These are phyloP conservation scores for Phtheirospermum japonicum DNA, from an alignment of 257 asterid species.

Conservation along the genomic window DNA sequence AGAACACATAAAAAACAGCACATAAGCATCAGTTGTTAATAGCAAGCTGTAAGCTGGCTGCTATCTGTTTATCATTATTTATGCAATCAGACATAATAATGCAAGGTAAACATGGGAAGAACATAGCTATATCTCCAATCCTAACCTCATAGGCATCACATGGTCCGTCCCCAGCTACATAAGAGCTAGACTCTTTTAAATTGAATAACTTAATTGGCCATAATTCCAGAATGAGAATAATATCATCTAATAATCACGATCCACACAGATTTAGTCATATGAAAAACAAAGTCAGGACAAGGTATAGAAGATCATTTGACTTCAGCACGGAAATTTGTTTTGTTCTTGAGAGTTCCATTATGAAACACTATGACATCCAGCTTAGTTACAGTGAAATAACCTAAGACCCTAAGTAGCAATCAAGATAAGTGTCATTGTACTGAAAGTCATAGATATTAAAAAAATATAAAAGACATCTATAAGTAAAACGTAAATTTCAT, in stretches of 20 bases:
- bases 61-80: constrained; percentile 1
- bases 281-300: neutral
- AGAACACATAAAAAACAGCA: constrained; percentile 19
- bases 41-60: constrained; percentile 2
- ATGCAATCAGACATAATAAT: neutral
- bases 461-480: too few relatives aligned
- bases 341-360: neutral
- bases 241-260: neutral
- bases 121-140: constrained; percentile 4
- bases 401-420: neutral
- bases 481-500: too few relatives aligned
- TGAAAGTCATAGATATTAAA: too few relatives aligned
- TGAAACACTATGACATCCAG: neutral
- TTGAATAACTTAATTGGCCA: neutral
- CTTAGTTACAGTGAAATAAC: neutral
- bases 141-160: constrained; percentile 4
- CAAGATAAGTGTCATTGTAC: too few relatives aligned
- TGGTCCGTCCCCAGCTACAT: neutral
- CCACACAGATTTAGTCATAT: neutral
- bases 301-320: neutral
- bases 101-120: neutral
- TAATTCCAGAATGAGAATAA: neutral
- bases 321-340: neutral
- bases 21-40: constrained; percentile 3
- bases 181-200: neutral